A percentile compares a stretch with the other conserved stretches of the same genome.
These are phyloP conservation scores for Polytrichum commune DNA, from an alignment of 225 moss, liverwort and hornwort species.

Conservation along the genomic window DNA sequence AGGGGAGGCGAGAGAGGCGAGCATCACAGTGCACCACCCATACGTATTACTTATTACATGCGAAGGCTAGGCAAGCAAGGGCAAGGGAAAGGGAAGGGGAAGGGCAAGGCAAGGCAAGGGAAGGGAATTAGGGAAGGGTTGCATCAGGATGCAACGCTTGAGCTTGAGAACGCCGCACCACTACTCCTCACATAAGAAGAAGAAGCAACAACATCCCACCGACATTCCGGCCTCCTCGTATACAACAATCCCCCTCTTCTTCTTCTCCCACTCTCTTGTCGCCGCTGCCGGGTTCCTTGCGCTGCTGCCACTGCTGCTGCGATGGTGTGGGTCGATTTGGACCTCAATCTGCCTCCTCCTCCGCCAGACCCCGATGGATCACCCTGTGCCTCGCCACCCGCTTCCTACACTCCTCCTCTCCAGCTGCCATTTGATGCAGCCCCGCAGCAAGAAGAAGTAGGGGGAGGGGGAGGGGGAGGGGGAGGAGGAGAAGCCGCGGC, in stretches of 20 bases:
- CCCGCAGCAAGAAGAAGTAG: no score
- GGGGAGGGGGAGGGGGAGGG: no score
- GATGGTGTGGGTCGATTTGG: slow-evolving; percentile 63
- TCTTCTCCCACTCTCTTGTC: neutral
- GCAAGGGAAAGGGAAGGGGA: no score
- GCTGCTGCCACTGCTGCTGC: neutral
- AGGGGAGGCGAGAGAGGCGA: no score
- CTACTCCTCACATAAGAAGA: neutral
- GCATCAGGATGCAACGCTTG: no score
- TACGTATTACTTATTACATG: neutral
- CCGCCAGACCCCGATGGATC: slow-evolving; percentile 44
- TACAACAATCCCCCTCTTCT: slow-evolving; percentile 5
- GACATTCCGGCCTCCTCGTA: neutral
- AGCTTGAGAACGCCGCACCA: neutral
- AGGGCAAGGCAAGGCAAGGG: no score
- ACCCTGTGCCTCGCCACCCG: slow-evolving; percentile 22
- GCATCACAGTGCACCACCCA: neutral
- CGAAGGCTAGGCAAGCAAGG: no score
- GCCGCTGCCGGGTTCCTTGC: neutral
- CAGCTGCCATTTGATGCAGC: no score
- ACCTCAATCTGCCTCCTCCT: slow-evolving; percentile 60
- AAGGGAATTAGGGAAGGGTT: no score
- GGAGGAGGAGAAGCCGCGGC: no score
- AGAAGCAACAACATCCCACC: neutral
- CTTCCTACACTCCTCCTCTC: no score